Percentiles rank a stretch among this genome's conserved stretches.
These are phyloP conservation scores for Sugiyamaella japonica DNA, from an alignment of 1,139 yeast genomes.

Conservation along the genomic window DNA sequence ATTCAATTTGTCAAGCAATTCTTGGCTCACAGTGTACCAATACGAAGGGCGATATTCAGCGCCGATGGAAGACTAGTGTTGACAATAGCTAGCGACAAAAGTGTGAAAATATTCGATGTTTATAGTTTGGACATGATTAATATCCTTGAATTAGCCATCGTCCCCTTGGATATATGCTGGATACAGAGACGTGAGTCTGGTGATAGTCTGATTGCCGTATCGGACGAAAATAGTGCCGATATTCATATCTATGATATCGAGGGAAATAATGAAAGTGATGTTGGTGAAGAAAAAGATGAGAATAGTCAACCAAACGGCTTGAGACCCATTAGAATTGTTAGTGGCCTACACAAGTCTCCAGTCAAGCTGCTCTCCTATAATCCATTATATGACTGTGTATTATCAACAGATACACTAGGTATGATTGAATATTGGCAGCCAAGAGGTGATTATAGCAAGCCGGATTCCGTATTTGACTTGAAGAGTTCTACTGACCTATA, in stretches of 20 bases:
- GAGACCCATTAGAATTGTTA: constrained; percentile 27
- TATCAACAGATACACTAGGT: constrained; percentile 46
- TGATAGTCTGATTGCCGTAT: constrained; percentile 30
- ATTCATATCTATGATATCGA: constrained; percentile 37
- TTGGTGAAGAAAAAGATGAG: constrained; percentile 22
- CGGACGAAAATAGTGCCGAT: constrained; percentile 33
- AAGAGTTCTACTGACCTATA: constrained; percentile 50
- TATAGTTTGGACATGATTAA: constrained; percentile 47
- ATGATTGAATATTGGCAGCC: constrained; percentile 50
- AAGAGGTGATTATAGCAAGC: constrained; percentile 28
- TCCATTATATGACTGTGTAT: constrained; percentile 38
- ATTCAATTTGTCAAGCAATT: constrained; percentile 45
- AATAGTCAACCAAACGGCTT: constrained; percentile 15
- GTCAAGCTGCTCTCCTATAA: constrained; percentile 40
- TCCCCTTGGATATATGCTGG: constrained; percentile 30
- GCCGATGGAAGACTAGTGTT: constrained; percentile 38
- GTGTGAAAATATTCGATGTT: constrained; percentile 46
- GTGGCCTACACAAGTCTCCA: constrained; percentile 40
- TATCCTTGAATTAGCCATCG: constrained; percentile 33
- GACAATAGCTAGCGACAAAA: constrained; percentile 39
- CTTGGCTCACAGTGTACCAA: constrained; percentile 39
- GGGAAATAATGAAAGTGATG: constrained; percentile 9
- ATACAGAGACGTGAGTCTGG: constrained; percentile 22
- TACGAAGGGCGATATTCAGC: constrained; percentile 30
- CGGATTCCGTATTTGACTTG: constrained; percentile 38